Evolutionary conservation across 2,329 filamentous ascomycete genomes (phyloP).

Genomic region (Cercospora beticola): DNA sequence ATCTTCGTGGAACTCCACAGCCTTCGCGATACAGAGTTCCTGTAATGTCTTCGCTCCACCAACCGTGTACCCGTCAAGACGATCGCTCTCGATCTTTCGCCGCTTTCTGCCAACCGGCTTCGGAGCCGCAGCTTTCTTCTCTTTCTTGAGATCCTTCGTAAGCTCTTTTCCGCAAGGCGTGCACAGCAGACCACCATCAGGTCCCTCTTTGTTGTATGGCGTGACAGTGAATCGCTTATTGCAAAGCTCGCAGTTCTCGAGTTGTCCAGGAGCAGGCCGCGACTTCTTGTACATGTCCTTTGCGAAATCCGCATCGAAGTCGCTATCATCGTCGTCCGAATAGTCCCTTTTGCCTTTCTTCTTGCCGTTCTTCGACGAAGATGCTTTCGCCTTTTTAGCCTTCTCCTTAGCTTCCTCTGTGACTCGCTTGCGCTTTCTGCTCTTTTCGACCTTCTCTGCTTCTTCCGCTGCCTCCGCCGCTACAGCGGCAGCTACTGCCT

Average conservation of each 20-base stretch:
- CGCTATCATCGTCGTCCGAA: slow-evolving; percentile 46
- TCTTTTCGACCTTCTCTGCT: slow-evolving; percentile 42
- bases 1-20: slow-evolving; percentile 62
- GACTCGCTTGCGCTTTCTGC: slow-evolving; percentile 59
- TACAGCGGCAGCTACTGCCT: slow-evolving; percentile 37
- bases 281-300: slow-evolving; percentile 56
- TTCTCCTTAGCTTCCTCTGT: slow-evolving; percentile 49
- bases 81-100: slow-evolving; percentile 76
- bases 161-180: slow-evolving; percentile 74
- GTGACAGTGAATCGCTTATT: slow-evolving; percentile 90
- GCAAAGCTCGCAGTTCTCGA: slow-evolving; percentile 84
- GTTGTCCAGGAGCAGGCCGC: slow-evolving; percentile 72
- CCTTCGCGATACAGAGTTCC: slow-evolving; percentile 63
- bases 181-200: slow-evolving; percentile 84
- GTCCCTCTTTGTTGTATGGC: slow-evolving; percentile 77
- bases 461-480: slow-evolving; percentile 42
- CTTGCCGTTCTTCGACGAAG: slow-evolving; percentile 40
- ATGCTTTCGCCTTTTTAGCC: slow-evolving; percentile 46
- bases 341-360: slow-evolving; percentile 48
- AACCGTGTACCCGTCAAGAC: slow-evolving; percentile 71
- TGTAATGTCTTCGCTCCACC: slow-evolving; percentile 69
- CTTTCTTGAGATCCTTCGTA: slow-evolving; percentile 63
- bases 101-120: slow-evolving; percentile 61
- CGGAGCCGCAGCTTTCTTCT: slow-evolving; percentile 59
- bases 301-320: slow-evolving; percentile 50